These are phyloP conservation scores for Colletotrichum karsti DNA, from an alignment of 2,329 filamentous ascomycete genomes.

Conservation along the genomic window DNA sequence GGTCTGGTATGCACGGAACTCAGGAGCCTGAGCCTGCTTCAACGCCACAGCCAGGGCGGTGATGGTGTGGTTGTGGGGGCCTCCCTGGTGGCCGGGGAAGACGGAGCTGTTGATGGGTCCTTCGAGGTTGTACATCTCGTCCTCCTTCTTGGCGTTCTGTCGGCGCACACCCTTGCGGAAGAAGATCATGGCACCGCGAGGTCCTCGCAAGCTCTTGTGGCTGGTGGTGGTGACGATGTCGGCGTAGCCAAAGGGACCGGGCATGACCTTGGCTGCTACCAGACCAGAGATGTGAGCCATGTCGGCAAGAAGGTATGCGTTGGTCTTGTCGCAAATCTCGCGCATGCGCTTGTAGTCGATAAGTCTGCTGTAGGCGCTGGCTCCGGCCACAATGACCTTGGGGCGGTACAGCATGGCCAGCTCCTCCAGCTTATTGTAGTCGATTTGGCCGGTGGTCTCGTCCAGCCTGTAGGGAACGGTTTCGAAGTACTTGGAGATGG, in stretches of 20 bases:
- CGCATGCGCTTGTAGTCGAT: slow-evolving; percentile 96
- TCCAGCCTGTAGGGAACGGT: slow-evolving; percentile 94
- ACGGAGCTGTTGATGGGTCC: slow-evolving; percentile 94
- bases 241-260: slow-evolving; percentile 86
- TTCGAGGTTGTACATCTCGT: slow-evolving; percentile 90
- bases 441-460: slow-evolving; percentile 90
- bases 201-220: slow-evolving; percentile 96
- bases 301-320: slow-evolving; percentile 92
- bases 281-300: slow-evolving; percentile 98
- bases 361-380: slow-evolving; percentile 93
- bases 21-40: slow-evolving; percentile 88
- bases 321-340: slow-evolving; percentile 88
- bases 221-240: slow-evolving; percentile 98
- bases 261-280: slow-evolving; percentile 89
- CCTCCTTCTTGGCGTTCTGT: slow-evolving; percentile 84
- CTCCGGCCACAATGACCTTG: slow-evolving; percentile 94
- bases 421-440: slow-evolving; percentile 92
- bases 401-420: slow-evolving; percentile 89
- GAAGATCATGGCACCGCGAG: slow-evolving; percentile 97
- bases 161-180: slow-evolving; percentile 91
- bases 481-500: slow-evolving; percentile 98
- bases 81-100: slow-evolving; percentile 97
- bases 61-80: slow-evolving; percentile 99
- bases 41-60: slow-evolving; percentile 93
- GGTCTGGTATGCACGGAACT: slow-evolving; percentile 93